A percentile compares a stretch with the other conserved stretches of the same genome.
Evolutionary conservation across 768 basidiomycete genomes (phyloP).

Genomic region (Gautieria morchelliformis): DNA sequence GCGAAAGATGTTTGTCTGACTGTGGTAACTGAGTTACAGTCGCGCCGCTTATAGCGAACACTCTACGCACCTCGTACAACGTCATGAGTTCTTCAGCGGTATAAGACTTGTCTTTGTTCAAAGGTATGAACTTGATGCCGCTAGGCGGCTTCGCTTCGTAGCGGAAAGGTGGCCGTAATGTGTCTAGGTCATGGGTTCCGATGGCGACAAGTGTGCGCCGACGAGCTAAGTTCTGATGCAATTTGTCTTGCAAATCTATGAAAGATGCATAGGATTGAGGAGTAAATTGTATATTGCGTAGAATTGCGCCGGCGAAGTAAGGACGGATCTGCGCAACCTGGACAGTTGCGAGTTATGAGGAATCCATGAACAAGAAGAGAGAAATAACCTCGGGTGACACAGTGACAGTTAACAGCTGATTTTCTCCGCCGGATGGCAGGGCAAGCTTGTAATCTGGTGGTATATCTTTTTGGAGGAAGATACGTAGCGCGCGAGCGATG

Average conservation of each 20-base stretch:
- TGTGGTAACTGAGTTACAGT: constrained; percentile 21
- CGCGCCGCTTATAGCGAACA: no score
- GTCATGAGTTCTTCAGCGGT: constrained; percentile 90
- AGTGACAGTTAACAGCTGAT: constrained; percentile 53
- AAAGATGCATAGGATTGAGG: constrained; percentile 87
- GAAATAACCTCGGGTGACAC: constrained; percentile 59
- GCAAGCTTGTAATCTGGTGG: constrained; percentile 66
- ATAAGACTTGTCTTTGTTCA: constrained; percentile 70
- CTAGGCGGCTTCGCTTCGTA: constrained; percentile 76
- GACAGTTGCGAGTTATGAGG: neutral
- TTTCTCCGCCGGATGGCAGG: constrained; percentile 62
- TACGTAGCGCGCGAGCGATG: constrained; percentile 74
- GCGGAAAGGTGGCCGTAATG: constrained; percentile 76
- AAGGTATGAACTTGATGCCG: constrained; percentile 84
- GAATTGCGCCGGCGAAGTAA: constrained; percentile 81
- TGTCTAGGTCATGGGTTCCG: constrained; percentile 95
- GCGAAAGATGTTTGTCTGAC: constrained; percentile 86
- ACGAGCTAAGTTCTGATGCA: constrained; percentile 93
- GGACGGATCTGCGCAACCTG: constrained; percentile 81
- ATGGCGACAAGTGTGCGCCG: constrained; percentile 88
- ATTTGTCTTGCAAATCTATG: constrained; percentile 98
- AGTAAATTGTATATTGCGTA: constrained; percentile 86
- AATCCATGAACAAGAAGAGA: constrained; percentile 1
- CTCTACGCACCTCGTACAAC: constrained; percentile 66
- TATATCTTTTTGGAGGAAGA: constrained; percentile 65